Base-by-base conservation (phyloP, 352 stramenopile genomes). In the Thalassiosira hispida region DNA sequence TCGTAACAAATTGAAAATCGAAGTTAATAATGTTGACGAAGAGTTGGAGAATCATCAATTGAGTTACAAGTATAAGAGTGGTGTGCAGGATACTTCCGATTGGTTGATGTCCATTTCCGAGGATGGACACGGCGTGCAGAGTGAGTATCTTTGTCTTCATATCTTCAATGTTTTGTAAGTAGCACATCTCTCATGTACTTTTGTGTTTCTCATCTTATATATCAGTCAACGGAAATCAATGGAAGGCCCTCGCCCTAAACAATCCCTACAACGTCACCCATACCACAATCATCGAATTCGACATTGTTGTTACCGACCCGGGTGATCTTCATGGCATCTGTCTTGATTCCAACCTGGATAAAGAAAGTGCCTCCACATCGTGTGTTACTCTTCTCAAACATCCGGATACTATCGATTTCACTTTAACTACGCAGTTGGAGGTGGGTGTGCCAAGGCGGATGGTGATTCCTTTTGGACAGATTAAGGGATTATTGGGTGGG, bases 261-360 rank as follows among this genome's bases (percentile, higher is more conserved):
- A 2, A 20, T 11, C 18, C 27, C 5, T 42, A 65, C 33, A 52
- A 12, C 4, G 42, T 65, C 47, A 64, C 33, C 7, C n/a, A 31
- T 51, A 53, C 66, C 27, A 73, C 46, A 47, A 23, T 66, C 29
- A 4, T 66, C 6, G 64, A 73, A 20, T 63, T 73, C 18, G 51
- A 66, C 51, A 23, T 35, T n/a, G 22, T 29, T 6, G 31, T 73
- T 23, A 40, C 14, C 47, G 4, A 65, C 6, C 7, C 16, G 4
- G 23, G 12, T n/a, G 64, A 66, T 6, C 53, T 51, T 51, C 64
- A 55, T 38, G 47, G 49, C 64, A 27, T 73, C 2, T 73, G 18
- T 67, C 64, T 73, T 18, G 25, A 42, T 46, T 11, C 16, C 27
- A 23, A 40, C 23, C 2, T 23, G 9, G 16, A 29, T 3, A 27